Evolutionary conservation across 202 grass and related monocot genomes (phyloP), one percentile per base, ranked within the genome.

Genomic region (Digitaria exilis): DNA sequence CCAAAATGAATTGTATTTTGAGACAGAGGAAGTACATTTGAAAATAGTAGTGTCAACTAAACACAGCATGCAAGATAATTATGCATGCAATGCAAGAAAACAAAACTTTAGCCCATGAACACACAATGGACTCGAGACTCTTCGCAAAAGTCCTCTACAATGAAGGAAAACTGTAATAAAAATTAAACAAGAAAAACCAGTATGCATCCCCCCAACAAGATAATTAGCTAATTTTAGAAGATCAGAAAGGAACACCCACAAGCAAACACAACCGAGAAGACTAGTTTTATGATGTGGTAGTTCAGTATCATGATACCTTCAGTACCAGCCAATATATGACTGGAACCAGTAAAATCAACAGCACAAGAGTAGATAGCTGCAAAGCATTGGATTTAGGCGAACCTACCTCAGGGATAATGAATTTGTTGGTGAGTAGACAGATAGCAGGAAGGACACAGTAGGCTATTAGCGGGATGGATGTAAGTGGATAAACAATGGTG

Each of bases 401-500:
- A 80, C 96, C 81, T 82, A 92, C 96, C 93, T 94, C 93, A 29
- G 93, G 96, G 89, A 99, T 99, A 79, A 99, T 99, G 77, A 99
- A 99, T 87, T 96, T 99, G 69, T 89, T 89, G 84, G 87, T 86
- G 80, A 86, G 87, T 13, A 92, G 69, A 80, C 90, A 92, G 63
- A 98, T 90, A 82, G 96, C 96, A 21, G 96, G 96, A 82, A 99
- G 93, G 32, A 96, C 93, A 84, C 93, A 96, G 52, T 99, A 99
- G 43, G 96, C 96, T 6, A 96, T 80, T 66, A 99, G 87, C 56
- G 96, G 96, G 69, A 99, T 63, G 59, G 93, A 99, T 81, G 96
- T 99, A 62, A 99, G 92, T 45, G 96, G 96, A 80, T 99, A 99
- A 83, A 96, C 96, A 66, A 99, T 99, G 59, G 96, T 99, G 76